phyloP scores from a whole-genome alignment of 106 monocot species.

The Alisma plantagoaquatica region DNA sequence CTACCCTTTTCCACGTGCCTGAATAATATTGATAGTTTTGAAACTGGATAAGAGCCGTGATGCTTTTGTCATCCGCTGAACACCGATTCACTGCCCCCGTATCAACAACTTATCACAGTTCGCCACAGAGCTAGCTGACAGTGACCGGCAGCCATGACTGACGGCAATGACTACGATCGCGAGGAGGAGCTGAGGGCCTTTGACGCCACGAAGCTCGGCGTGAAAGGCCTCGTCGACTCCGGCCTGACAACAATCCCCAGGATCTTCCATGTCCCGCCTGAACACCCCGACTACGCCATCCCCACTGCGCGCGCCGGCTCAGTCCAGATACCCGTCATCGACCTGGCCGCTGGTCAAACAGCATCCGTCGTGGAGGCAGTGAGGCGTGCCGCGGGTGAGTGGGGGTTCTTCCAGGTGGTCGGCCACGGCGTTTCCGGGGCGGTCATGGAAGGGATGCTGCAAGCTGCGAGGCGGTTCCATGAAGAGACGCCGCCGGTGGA shows the following conservation, averaged over 20 bases:
- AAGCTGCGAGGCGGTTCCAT: constrained; percentile 15
- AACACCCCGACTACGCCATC: not conserved
- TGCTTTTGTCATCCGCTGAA: too few species aligned
- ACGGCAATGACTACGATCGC: constrained; percentile 11
- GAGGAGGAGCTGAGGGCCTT: constrained; percentile 18
- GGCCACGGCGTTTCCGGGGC: constrained; percentile 14
- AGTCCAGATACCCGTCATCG: constrained; percentile 9
- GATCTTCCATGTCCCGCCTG: constrained; percentile 15
- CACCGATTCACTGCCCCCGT: too few species aligned
- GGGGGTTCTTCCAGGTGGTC: constrained; percentile 29
- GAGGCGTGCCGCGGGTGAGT: constrained; percentile 2
- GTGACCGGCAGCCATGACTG: not conserved
- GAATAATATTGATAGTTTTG: too few species aligned
- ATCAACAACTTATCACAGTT: too few species aligned
- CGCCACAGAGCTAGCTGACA: too few species aligned
- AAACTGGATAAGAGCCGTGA: too few species aligned
- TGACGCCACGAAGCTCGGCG: constrained; percentile 34
- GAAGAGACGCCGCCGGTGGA: constrained; percentile 3
- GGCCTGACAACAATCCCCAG: constrained; percentile 21
- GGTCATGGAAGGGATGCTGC: constrained; percentile 12
- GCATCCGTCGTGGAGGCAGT: constrained; percentile 1
- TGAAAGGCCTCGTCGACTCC: constrained; percentile 32
- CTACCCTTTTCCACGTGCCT: too few species aligned
- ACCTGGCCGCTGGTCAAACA: constrained; percentile 1
- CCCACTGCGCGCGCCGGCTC: not conserved